Percentiles rank a stretch among this genome's conserved stretches.
These are phyloP conservation scores for Selaginella tamariscina DNA, from an alignment of 75 land plant species.

Conservation along the genomic window DNA sequence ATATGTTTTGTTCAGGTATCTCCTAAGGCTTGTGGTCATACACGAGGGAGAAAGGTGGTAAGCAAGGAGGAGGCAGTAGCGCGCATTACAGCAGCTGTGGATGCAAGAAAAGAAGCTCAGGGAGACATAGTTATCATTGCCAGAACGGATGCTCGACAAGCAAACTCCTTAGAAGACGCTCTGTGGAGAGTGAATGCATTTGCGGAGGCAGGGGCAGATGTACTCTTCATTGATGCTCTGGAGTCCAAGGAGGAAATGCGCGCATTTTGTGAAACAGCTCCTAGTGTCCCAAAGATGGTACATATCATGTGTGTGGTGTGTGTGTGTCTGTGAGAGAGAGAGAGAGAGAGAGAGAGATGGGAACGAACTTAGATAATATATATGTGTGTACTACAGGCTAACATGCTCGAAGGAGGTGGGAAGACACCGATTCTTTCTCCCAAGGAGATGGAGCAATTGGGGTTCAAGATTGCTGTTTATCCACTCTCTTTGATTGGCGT, in stretches of 20 bases:
- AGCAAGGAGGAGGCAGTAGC: background rate
- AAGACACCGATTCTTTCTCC: constrained; percentile 87
- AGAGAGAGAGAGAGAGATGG: too few species aligned
- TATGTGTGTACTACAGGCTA: constrained; percentile 42
- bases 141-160: constrained; percentile 2
- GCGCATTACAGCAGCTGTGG: constrained; percentile 8
- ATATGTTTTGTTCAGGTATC: background rate
- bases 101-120: background rate
- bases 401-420: constrained; percentile 99
- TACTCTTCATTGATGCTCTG: constrained; percentile 9
- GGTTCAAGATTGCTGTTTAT: constrained; percentile 76
- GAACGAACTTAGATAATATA: background rate
- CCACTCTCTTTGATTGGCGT: constrained; percentile 91
- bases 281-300: constrained; percentile 6
- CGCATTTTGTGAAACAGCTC: background rate
- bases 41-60: background rate
- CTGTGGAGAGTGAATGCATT: constrained; percentile 6
- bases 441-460: constrained; percentile 73
- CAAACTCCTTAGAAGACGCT: constrained; percentile 1
- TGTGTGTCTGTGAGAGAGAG: background rate
- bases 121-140: constrained; percentile 1
- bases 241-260: constrained; percentile 7
- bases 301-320: background rate
- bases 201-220: constrained; percentile 9
- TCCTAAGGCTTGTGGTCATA: constrained; percentile 11